A percentile compares a stretch with the other conserved stretches of the same genome.
Conservation (phyloP, 2,329 filamentous ascomycete genomes). For the Fusarium sulawesiense region DNA sequence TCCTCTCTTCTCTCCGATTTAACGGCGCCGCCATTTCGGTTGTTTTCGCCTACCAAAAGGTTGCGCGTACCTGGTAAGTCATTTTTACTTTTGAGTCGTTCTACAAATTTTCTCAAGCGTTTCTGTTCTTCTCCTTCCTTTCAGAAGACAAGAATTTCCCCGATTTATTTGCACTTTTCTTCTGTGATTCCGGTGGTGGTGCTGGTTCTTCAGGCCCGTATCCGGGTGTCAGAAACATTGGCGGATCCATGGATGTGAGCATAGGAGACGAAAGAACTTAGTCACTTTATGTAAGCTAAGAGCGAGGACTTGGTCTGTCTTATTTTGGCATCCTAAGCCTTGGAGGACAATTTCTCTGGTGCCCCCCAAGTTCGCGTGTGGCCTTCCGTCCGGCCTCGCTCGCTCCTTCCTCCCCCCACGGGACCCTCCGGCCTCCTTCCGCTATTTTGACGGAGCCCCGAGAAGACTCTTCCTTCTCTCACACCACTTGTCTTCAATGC, state of each 20-base stretch:
- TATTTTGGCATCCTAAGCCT: background rate
- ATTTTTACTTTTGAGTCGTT: background rate
- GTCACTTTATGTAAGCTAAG: background rate
- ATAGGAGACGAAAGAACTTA: background rate
- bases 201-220: constrained; percentile 22
- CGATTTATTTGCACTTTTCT: background rate
- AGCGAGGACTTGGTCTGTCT: background rate
- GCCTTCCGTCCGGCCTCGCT: constrained; percentile 40
- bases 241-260: background rate
- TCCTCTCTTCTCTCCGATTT: constrained; percentile 27
- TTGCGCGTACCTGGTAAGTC: constrained; percentile 19
- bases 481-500: constrained; percentile 10
- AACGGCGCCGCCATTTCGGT: constrained; percentile 34
- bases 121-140: background rate
- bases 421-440: constrained; percentile 40
- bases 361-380: constrained; percentile 24
- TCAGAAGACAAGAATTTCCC: background rate
- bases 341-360: background rate
- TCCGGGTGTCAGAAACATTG: background rate
- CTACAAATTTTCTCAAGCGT: background rate
- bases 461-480: constrained; percentile 31
- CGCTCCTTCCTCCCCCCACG: constrained; percentile 31
- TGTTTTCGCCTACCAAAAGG: constrained; percentile 27
- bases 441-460: constrained; percentile 37
- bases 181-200: constrained; percentile 13